A percentile compares a stretch with the other conserved stretches of the same genome.
phyloP scores from a whole-genome alignment of 2,329 filamentous ascomycete species.

The Ciborinia camelliae region DNA sequence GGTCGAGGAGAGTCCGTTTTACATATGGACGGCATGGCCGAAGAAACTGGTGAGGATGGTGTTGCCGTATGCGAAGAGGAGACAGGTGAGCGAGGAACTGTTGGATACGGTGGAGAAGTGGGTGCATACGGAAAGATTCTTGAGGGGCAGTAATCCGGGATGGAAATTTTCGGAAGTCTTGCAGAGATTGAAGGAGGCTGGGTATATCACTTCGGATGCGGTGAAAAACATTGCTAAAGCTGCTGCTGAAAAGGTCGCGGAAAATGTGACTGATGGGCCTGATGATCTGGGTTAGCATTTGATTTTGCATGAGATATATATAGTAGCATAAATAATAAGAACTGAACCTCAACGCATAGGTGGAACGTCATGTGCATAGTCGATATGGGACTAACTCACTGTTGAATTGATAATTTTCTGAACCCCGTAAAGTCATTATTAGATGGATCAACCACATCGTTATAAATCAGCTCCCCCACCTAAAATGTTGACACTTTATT shows the following conservation, averaged over 20 bases:
- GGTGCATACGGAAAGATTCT: neutral
- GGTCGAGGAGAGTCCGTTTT: neutral
- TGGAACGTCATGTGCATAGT: neutral
- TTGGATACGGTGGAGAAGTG: slow-evolving; percentile 6
- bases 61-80: neutral
- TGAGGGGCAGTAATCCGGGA: neutral
- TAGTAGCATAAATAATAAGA: neutral
- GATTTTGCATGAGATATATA: neutral
- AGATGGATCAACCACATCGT: no score
- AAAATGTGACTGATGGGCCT: no score
- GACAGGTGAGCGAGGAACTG: neutral
- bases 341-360: neutral
- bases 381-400: neutral
- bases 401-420: neutral
- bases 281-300: neutral
- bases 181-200: neutral
- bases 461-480: no score
- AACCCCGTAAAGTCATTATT: neutral
- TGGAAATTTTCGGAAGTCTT: neutral
- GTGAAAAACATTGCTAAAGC: no score
- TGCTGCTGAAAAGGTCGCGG: no score
- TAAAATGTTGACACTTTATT: no score
- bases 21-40: neutral
- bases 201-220: neutral
- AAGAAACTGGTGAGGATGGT: neutral